phyloP scores from a whole-genome alignment of 495 filamentous ascomycete genomes.

The Beverwykella pulmonaria region DNA sequence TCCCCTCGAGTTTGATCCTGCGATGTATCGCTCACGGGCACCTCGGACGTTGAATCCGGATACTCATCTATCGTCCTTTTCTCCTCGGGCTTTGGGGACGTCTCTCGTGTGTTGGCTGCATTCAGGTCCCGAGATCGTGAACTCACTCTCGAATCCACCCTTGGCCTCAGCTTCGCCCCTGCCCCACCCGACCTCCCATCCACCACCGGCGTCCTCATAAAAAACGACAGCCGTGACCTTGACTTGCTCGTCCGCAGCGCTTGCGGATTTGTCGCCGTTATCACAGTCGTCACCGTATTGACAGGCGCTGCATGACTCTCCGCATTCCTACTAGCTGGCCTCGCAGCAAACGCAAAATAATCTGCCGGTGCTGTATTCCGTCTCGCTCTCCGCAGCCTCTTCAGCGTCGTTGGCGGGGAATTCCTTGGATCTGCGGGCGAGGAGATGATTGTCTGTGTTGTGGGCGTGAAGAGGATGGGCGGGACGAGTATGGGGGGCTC shows the following conservation, averaged over 20 bases:
- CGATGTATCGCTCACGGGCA: too few species aligned
- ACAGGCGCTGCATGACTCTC: background rate
- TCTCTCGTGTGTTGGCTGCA: background rate
- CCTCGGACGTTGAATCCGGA: too few species aligned
- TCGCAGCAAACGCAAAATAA: background rate
- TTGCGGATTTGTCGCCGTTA: background rate
- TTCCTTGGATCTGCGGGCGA: background rate
- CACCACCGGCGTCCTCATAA: background rate
- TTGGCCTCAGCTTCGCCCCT: background rate
- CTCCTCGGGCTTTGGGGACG: background rate
- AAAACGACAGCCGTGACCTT: background rate
- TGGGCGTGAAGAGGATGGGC: background rate
- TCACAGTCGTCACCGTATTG: background rate
- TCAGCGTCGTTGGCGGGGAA: background rate
- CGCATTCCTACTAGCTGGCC: background rate
- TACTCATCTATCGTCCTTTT: background rate
- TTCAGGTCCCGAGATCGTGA: background rate
- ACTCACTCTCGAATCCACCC: background rate
- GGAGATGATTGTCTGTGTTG: background rate
- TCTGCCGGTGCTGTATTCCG: background rate
- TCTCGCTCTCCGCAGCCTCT: background rate
- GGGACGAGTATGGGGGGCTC: background rate
- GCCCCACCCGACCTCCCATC: background rate
- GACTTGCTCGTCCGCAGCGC: background rate
- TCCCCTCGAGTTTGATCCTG: background rate